Conservation (phyloP, 176 grass and related monocot genomes). For the Otatea glauca region DNA sequence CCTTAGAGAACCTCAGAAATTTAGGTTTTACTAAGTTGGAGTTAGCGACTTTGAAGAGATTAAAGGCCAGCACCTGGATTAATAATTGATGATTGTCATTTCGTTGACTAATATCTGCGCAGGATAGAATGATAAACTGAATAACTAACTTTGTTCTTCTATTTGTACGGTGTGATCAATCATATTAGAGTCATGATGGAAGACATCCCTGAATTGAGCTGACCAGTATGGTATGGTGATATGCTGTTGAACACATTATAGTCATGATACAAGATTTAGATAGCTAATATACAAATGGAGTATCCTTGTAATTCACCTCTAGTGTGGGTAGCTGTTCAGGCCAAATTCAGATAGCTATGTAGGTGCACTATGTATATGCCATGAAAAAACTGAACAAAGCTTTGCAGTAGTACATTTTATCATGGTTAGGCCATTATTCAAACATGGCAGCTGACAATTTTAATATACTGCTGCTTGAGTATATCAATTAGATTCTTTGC, state of each 20-base stretch:
- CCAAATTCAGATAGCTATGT: conserved; percentile 22
- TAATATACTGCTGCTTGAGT: background rate
- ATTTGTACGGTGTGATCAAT: background rate
- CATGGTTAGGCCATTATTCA: conserved; percentile 19
- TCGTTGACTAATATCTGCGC: background rate
- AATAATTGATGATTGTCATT: conserved; percentile 24
- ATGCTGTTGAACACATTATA: background rate
- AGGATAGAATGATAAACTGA: background rate
- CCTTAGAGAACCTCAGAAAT: conserved; percentile 14
- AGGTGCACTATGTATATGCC: background rate
- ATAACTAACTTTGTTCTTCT: conserved; percentile 17
- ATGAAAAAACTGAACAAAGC: background rate
- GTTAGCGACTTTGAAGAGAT: conserved; percentile 19
- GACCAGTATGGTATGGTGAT: background rate
- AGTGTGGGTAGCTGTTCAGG: background rate
- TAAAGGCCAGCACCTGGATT: conserved; percentile 21
- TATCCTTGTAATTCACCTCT: conserved; percentile 16
- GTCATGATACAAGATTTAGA: conserved; percentile 21
- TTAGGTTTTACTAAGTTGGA: conserved; percentile 6
- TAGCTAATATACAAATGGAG: background rate
- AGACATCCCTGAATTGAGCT: conserved; percentile 1
- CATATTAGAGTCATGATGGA: conserved; percentile 1
- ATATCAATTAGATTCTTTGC: background rate
- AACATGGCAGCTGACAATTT: conserved; percentile 5
- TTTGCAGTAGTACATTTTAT: conserved; percentile 1